phyloP scores from a whole-genome alignment of 805 yeast genomes.

The Cyberlindnera samutprakarnensis region DNA sequence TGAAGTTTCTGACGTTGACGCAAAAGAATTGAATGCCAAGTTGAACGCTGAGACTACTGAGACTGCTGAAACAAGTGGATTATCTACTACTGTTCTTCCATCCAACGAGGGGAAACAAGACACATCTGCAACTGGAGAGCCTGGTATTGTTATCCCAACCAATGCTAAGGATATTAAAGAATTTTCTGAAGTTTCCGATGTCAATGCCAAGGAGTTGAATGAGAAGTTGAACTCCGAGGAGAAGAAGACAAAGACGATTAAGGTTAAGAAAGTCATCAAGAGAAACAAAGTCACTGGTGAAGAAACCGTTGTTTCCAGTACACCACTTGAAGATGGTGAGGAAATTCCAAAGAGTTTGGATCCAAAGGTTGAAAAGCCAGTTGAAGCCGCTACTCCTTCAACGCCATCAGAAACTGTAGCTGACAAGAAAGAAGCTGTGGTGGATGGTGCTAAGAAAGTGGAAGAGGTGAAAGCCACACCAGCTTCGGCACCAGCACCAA shows the following conservation, averaged over 20 bases:
- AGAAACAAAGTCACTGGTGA: slow-evolving; percentile 35
- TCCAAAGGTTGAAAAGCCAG: slow-evolving; percentile 11
- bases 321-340: slow-evolving; percentile 19
- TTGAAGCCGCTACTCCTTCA: slow-evolving; percentile 3
- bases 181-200: slow-evolving; percentile 48
- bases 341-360: slow-evolving; percentile 10
- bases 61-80: slow-evolving; percentile 12
- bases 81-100: slow-evolving; percentile 39
- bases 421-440: slow-evolving; percentile 1
- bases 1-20: slow-evolving; percentile 40
- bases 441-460: slow-evolving; percentile 1
- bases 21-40: slow-evolving; percentile 38
- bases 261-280: slow-evolving; percentile 31
- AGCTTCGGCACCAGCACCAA: neutral
- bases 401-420: slow-evolving; percentile 2
- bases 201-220: slow-evolving; percentile 49
- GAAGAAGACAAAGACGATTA: slow-evolving; percentile 23
- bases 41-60: slow-evolving; percentile 10
- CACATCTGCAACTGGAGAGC: slow-evolving; percentile 49
- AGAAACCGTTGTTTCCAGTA: slow-evolving; percentile 27
- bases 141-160: slow-evolving; percentile 60
- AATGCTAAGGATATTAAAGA: slow-evolving; percentile 61
- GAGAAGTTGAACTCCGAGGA: slow-evolving; percentile 26
- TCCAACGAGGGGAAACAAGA: slow-evolving; percentile 33
- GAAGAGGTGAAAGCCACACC: too few species aligned